Evolutionary conservation across 352 stramenopile genomes (phyloP).

Genomic region (Globisporangium middletonii): DNA sequence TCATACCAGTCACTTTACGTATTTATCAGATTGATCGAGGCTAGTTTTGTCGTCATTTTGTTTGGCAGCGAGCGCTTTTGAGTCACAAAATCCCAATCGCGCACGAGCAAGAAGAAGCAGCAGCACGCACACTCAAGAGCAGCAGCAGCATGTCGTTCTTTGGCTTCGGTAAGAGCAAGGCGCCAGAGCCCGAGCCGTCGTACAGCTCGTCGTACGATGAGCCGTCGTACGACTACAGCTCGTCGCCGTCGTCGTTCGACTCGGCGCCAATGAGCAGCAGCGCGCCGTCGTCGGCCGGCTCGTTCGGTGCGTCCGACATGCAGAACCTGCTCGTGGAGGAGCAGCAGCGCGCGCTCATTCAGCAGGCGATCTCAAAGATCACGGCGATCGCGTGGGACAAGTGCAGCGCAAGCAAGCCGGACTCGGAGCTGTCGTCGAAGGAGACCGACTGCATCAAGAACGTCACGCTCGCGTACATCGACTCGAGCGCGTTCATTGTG

Average conservation of each 20-base stretch:
- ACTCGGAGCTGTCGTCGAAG: conserved; percentile 74
- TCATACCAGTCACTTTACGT: no score
- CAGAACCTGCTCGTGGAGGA: conserved; percentile 84
- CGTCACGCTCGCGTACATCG: conserved; percentile 80
- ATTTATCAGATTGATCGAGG: no score
- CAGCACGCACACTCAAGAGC: conserved; percentile 1
- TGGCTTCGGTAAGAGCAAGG: conserved; percentile 70
- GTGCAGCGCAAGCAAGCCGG: conserved; percentile 79
- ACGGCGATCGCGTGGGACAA: conserved; percentile 87
- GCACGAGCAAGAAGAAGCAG: no score
- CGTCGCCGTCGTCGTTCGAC: conserved; percentile 33
- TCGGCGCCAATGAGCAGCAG: conserved; percentile 18
- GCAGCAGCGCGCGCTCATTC: conserved; percentile 83
- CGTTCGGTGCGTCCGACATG: conserved; percentile 50
- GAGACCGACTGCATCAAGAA: conserved; percentile 87
- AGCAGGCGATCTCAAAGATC: conserved; percentile 87
- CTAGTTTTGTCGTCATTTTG: no score
- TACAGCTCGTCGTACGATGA: conserved; percentile 61
- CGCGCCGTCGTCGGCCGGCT: conserved; percentile 18
- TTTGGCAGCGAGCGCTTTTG: no score
- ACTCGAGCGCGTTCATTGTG: conserved; percentile 84
- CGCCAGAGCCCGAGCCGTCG: conserved; percentile 34
- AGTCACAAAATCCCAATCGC: no score
- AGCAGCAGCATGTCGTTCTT: conserved; percentile 69
- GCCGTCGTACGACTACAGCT: conserved; percentile 70